A percentile compares a stretch with the other conserved stretches of the same genome.
Conservation (phyloP, 805 yeast species). For the Metschnikowia henanensis region DNA sequence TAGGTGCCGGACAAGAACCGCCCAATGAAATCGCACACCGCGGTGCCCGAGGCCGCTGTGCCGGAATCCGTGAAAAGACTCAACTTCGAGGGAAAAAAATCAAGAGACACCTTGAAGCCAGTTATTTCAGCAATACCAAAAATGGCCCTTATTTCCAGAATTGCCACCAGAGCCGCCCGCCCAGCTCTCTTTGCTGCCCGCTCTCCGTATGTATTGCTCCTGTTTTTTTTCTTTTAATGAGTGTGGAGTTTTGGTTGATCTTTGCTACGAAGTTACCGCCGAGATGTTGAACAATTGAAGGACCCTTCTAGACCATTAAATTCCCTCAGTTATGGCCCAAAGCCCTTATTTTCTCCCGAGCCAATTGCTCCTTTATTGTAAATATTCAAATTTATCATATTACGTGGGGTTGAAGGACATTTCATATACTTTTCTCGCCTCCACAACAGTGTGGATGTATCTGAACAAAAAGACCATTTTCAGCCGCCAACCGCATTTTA, state of each 20-base stretch:
- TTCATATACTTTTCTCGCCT: too few relatives aligned
- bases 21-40: conserved; percentile 19
- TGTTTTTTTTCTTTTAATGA: too few relatives aligned
- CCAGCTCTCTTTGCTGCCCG: conserved; percentile 43
- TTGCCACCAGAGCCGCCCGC: conserved; percentile 44
- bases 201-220: conserved; percentile 42
- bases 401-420: too few relatives aligned
- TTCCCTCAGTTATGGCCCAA: too few relatives aligned
- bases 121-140: conserved; percentile 15
- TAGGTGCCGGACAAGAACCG: not conserved
- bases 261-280: not conserved
- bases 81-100: conserved; percentile 9
- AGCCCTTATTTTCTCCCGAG: too few relatives aligned
- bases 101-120: not conserved
- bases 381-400: too few relatives aligned
- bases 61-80: conserved; percentile 9
- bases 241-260: not conserved
- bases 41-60: conserved; percentile 15
- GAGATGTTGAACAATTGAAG: not conserved
- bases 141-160: conserved; percentile 45
- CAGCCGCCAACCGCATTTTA: too few relatives aligned
- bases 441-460: too few relatives aligned
- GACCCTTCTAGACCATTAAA: too few relatives aligned
- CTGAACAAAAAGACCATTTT: too few relatives aligned
- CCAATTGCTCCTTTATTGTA: too few relatives aligned